Base-by-base conservation (phyloP, 441 rosid genomes). In the Populus hybrid region DNA sequence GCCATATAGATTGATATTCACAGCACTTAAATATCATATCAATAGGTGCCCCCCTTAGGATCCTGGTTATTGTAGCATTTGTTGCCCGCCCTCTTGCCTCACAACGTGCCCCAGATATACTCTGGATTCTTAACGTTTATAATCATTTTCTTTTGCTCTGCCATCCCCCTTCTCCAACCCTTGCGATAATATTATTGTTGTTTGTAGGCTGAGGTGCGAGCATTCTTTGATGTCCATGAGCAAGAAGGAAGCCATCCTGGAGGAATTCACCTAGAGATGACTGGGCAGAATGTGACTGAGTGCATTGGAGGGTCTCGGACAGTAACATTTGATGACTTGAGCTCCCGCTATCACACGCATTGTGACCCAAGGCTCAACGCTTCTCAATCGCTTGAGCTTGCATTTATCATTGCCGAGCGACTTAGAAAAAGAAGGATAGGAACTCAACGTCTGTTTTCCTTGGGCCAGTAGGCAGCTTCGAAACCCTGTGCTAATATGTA, bases 181-280 rank as follows among this genome's bases (percentile, higher is more conserved):
- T 38, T 56, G 35, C 5, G 2, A 28, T 71, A 4, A 29, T 36
- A 6, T 69, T 42, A 10, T 24, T 14, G 31, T 12, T 80, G 35
- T 74, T 50, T 40, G 59, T 16, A 88, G 94, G 93, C 93, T 73
- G 96, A 92, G 84, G 93, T 92, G 35, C 81, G 87, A 50, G 94
- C 96, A 28, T 92, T 92, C 92, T 90, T 92, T 61, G 96, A 92
- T 71, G 94, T 92, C 28, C 94, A 92, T 65, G 93, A 88, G 79
- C 94, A 89, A 88, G 94, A 90, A 84, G 93, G 96, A 53, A 92
- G 96, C 83, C 84, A 88, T 56, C 89, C 96, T 0, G 96, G 96
- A 20, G 96, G 94, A 56, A 74, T 92, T 75, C 96, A 92, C 82
- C 87, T 92, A 16, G 96, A 92, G 85, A 92, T 90, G 96, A 89